phyloP scores from a whole-genome alignment of 345 rosid genomes.

The Eucalyptus curtisii region DNA sequence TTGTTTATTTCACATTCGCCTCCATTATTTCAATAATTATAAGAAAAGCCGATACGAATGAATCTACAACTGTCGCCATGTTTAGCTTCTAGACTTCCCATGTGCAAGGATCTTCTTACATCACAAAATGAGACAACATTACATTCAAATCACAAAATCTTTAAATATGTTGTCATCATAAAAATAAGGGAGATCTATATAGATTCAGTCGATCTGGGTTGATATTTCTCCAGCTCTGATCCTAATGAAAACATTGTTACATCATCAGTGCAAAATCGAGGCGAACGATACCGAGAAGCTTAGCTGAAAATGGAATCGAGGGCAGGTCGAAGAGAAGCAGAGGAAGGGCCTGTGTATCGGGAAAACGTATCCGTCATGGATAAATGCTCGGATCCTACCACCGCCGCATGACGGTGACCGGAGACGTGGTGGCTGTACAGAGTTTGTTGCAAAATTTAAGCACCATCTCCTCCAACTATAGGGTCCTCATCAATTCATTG shows the following conservation, averaged over 20 bases:
- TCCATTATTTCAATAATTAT: background rate
- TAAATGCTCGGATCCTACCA: background rate
- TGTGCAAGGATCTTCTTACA: background rate
- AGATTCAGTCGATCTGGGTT: background rate
- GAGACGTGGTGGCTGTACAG: background rate
- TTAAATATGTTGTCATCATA: background rate
- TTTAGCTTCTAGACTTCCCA: background rate
- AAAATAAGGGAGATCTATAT: background rate
- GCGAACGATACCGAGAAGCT: background rate
- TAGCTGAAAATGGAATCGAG: background rate
- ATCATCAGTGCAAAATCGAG: background rate
- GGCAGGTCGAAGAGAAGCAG: background rate
- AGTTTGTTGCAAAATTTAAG: background rate
- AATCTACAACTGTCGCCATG: background rate
- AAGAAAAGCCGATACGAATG: background rate
- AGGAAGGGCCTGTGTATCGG: background rate
- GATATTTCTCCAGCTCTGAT: rapidly evolving
- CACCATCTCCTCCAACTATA: background rate
- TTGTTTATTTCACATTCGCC: background rate
- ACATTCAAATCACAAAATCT: background rate
- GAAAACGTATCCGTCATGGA: background rate
- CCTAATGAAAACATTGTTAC: rapidly evolving
- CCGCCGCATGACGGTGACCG: background rate
- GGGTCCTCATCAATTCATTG: background rate
- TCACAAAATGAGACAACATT: background rate